Percentiles rank a stretch among this genome's conserved stretches.
Conservation (phyloP, 1,284 basidiomycete genomes). For the Trichosporon coremiiforme region DNA sequence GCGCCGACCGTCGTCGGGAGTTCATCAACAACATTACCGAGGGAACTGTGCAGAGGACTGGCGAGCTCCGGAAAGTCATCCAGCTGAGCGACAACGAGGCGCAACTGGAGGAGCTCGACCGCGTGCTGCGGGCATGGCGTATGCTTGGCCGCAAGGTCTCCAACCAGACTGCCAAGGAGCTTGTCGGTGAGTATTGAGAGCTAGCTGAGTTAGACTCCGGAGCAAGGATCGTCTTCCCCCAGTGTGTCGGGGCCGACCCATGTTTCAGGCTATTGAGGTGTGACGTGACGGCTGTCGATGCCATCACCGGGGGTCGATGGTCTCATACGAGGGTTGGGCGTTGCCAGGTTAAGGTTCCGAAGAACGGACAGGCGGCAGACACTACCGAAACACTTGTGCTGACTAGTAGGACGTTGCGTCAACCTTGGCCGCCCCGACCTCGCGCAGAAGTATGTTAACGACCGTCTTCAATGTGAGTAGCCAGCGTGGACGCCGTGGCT, state of each 20-base stretch:
- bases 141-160: constrained; percentile 25
- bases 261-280: not conserved
- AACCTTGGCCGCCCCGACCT: constrained; percentile 32
- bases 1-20: constrained; percentile 22
- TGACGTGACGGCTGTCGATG: constrained; percentile 1
- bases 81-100: constrained; percentile 28
- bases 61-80: constrained; percentile 33
- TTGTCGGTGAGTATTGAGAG: constrained; percentile 29
- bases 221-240: not conserved
- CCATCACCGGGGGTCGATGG: not conserved
- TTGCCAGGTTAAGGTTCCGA: not conserved
- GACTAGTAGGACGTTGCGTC: constrained; percentile 32
- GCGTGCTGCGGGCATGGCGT: constrained; percentile 30
- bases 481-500: too few species aligned
- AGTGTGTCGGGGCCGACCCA: not conserved
- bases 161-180: constrained; percentile 31
- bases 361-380: not conserved
- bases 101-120: constrained; percentile 29
- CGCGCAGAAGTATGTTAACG: constrained; percentile 25
- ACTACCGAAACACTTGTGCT: not conserved
- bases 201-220: too few species aligned
- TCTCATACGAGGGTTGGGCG: not conserved
- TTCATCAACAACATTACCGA: constrained; percentile 20
- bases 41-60: constrained; percentile 21
- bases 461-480: constrained; percentile 31